Evolutionary conservation across 2,329 filamentous ascomycete species (phyloP).

Genomic region (Cytospora mali): DNA sequence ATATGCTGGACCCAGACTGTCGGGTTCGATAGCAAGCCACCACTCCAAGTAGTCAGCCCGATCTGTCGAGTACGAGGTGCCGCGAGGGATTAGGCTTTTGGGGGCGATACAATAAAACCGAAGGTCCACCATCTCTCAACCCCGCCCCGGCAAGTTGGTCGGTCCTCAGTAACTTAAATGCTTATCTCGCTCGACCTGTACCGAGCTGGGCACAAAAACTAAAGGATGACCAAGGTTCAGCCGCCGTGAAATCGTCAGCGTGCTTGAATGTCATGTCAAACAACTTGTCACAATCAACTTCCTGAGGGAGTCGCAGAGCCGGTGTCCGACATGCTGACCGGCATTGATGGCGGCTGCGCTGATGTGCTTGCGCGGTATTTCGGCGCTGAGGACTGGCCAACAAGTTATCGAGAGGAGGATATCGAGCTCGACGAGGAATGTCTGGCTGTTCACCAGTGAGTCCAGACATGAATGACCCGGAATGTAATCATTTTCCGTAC

Average conservation of each 20-base stretch:
- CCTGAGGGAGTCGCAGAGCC: not conserved
- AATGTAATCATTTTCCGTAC: not conserved
- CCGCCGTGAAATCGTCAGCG: constrained; percentile 11
- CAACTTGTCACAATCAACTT: not conserved
- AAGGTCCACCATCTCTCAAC: not conserved
- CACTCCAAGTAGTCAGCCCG: not conserved
- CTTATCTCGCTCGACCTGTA: not conserved
- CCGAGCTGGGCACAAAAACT: not conserved
- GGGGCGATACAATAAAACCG: not conserved
- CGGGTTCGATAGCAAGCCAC: constrained; percentile 7
- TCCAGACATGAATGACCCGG: not conserved
- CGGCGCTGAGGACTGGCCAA: not conserved
- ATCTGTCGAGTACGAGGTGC: not conserved
- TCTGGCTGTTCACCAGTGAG: not conserved
- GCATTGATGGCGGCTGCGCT: constrained; percentile 5
- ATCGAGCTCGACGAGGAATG: constrained; percentile 3
- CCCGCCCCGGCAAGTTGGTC: constrained; percentile 3
- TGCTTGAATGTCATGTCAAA: not conserved
- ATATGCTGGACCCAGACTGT: constrained; percentile 20
- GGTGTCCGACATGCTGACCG: constrained; percentile 3
- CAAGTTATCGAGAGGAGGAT: not conserved
- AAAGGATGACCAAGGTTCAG: constrained; percentile 5
- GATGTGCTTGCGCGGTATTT: not conserved
- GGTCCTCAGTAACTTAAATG: not conserved
- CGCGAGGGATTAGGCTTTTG: not conserved